These are phyloP conservation scores for Cnidoscolus chayamansa DNA, from an alignment of 441 rosid genomes.

Conservation along the genomic window DNA sequence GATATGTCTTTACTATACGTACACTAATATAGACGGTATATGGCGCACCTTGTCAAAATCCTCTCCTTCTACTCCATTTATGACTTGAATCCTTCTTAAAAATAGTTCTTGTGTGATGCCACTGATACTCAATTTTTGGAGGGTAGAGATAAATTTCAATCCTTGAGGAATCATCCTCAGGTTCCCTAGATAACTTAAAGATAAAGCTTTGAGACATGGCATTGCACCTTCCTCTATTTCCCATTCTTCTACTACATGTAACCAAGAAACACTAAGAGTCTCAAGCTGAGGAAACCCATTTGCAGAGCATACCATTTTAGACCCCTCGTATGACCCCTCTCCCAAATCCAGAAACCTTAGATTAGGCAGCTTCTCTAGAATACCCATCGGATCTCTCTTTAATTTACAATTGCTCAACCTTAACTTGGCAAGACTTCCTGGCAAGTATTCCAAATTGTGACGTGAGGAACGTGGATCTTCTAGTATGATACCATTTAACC, in stretches of 20 bases:
- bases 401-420: not conserved
- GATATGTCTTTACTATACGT: no score
- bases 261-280: not conserved
- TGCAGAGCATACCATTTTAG: constrained; percentile 7
- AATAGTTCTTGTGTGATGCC: not conserved
- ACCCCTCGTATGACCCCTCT: not conserved
- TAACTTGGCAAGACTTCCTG: not conserved
- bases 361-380: constrained; percentile 10
- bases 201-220: constrained; percentile 1
- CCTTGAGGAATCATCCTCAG: constrained; percentile 13
- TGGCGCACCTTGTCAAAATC: constrained; percentile 13
- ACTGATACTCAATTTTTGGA: not conserved
- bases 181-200: fast-evolving
- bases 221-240: constrained; percentile 11
- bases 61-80: not conserved
- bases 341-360: not conserved
- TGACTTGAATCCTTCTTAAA: constrained; percentile 1
- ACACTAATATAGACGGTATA: not conserved
- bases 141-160: not conserved
- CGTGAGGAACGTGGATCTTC: not conserved
- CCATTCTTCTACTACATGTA: not conserved
- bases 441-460: not conserved
- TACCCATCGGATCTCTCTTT: constrained; percentile 7
- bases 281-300: constrained; percentile 11
- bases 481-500: not conserved